Evolutionary conservation across 768 basidiomycete genomes (phyloP), one percentile per base, ranked within the genome.

Genomic region (Dioszegia crocea): DNA sequence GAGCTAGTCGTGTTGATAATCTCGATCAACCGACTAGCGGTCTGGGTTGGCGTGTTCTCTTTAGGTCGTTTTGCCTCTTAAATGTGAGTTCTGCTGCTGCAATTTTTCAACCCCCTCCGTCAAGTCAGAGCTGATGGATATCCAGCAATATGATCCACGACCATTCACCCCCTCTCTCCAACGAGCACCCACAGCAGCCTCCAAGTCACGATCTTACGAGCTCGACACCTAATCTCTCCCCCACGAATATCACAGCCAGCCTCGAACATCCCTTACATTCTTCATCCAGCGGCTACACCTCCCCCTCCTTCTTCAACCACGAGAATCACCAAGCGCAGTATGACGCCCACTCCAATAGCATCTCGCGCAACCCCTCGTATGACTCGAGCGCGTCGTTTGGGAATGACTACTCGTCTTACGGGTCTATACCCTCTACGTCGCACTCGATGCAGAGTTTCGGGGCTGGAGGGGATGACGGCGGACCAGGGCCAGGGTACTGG

Each of bases 251-350:
- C 14, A 6, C 33, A 33, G 14, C 33, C 8, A 6, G 8, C 12
- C 29, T 38, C 16, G 51, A 39, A 23, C 6, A n/a, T 5, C 51
- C 26, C 38, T 29, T 31, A 10, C 57, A 51, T 23, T 19, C 47
- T 16, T 33, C 33, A 6, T 27, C 43, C 10, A 19, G 24, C 5
- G 49, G 52, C 23, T 62, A 31, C 43, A 30, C 56, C n/a, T 38
- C 56, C n/a, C 49, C 56, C 17, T 21, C n/a, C 39, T 57, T 52
- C 50, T 39, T 62, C 55, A 57, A 57, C 31, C 61, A 27, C 6
- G 48, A 56, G 29, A 55, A 38, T 17, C 57, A 52, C 29, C 17
- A 50, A 48, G 8, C 52, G 50, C 33, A 30, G 11, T 43, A 43
- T 21, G 40, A 43, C 8, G 9, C 40, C 40, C 8, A 43, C 8